Base-by-base conservation (phyloP, 78 protist species). In the Isochrysis galbana region DNA sequence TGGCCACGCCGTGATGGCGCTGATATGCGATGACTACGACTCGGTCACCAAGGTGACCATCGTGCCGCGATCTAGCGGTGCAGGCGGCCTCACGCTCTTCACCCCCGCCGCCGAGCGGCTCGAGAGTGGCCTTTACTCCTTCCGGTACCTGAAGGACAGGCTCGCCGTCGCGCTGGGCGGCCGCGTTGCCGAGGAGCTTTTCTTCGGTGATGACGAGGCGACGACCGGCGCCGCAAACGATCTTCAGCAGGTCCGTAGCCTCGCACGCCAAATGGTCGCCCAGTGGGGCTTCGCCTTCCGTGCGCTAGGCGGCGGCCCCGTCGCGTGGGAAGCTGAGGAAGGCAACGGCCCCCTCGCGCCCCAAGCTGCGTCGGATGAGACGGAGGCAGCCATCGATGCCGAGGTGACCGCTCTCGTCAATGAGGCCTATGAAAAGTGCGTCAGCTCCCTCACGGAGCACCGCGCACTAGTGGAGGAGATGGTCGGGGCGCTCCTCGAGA, bases 211-310 rank as follows among this genome's bases (percentile, higher is more conserved):
- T 67, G 92, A 70, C 11, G 93, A 95, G 45, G 90, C 97, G 42
- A 93, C 98, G 25, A 97, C 99, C 14, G 98, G 98, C 82, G 99
- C 99, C 25, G 72, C 48, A 44, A 98, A 97, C 87, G 99, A 98
- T 70, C 74, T 98, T 34, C 78, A 69, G 78, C 78, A 92, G 51
- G 98, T 98, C 7, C 96, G 98, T 32, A 88, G 90, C 77, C 67
- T 97, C 91, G 98, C 99, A 5, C 61, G 55, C 74, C 51, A 10
- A 29, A 92, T 92, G 94, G 94, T 92, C 21, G 55, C 94, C 5
- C 84, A 70, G 44, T 87, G 87, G 80, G 94, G 94, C 78, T 80
- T 92, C 90, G 69, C 94, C 67, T 67, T 69, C 77, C 54, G 41
- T 48, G 47, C 87, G 55, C 22, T 44, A 0, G 91, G 83, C 86